Percentiles rank a stretch among this genome's conserved stretches.
Evolutionary conservation across 2,329 filamentous ascomycete species (phyloP).

Genomic region (Tolypocladium cylindrosporum): DNA sequence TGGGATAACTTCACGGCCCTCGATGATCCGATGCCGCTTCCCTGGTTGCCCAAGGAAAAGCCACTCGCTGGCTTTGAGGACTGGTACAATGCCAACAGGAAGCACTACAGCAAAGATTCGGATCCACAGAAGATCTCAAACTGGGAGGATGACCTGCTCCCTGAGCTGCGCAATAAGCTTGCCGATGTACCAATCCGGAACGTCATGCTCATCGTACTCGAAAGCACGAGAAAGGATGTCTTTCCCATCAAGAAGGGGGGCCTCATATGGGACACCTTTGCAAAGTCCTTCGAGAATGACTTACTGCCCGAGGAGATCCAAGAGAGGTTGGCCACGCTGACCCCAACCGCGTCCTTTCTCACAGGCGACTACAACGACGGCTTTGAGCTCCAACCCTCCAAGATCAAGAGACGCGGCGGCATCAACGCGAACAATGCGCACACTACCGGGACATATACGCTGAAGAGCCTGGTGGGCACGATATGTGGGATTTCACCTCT

Average conservation of each 20-base stretch:
- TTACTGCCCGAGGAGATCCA: conserved; percentile 21
- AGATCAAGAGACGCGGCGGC: conserved; percentile 20
- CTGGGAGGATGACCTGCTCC: conserved; percentile 19
- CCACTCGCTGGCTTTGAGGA: conserved; percentile 16
- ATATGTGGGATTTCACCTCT: not conserved
- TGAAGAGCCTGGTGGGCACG: conserved; percentile 22
- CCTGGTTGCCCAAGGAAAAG: conserved; percentile 17
- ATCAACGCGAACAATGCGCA: conserved; percentile 27
- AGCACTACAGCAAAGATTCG: conserved; percentile 20
- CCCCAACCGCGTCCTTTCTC: conserved; percentile 20
- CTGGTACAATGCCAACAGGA: conserved; percentile 11
- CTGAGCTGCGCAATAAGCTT: conserved; percentile 15
- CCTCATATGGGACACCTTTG: conserved; percentile 24
- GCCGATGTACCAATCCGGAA: conserved; percentile 27
- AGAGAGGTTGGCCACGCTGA: conserved; percentile 16
- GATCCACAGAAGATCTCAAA: conserved; percentile 33
- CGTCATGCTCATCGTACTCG: conserved; percentile 31
- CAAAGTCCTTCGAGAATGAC: conserved; percentile 19
- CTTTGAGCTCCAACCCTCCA: conserved; percentile 12
- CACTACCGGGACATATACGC: conserved; percentile 31
- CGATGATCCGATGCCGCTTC: conserved; percentile 6
- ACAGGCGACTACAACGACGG: conserved; percentile 26
- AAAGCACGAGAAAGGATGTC: conserved; percentile 34
- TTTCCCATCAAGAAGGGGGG: conserved; percentile 32
- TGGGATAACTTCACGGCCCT: conserved; percentile 21